A percentile compares a stretch with the other conserved stretches of the same genome.
Conservation (phyloP, 257 asterid species). For the Mitragyna speciosa region DNA sequence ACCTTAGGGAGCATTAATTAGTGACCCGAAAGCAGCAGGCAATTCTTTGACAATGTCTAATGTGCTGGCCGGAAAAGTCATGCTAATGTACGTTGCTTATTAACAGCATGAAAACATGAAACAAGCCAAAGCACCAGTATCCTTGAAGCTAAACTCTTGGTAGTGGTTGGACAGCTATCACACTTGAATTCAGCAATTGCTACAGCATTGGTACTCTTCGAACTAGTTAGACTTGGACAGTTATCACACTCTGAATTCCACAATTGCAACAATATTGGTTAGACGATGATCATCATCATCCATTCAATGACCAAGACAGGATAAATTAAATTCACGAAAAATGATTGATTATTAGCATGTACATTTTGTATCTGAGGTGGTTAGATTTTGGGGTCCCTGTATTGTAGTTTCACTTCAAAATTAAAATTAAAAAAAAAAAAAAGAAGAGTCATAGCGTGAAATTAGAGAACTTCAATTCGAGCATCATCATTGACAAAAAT, state of each 20-base stretch:
- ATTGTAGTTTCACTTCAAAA: neutral
- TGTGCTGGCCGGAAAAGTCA: too few species aligned
- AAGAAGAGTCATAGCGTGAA: neutral
- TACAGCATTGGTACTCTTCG: too few species aligned
- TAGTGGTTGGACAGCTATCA: too few species aligned
- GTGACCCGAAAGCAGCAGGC: slow-evolving; percentile 49
- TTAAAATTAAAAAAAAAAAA: neutral
- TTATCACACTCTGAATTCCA: neutral
- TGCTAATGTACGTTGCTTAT: slow-evolving; percentile 26
- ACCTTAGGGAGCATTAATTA: slow-evolving; percentile 37
- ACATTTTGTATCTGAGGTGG: neutral
- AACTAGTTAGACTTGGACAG: neutral
- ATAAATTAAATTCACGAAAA: neutral
- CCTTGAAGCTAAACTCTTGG: neutral
- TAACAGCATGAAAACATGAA: slow-evolving; percentile 24
- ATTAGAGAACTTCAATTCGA: neutral
- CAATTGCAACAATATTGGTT: neutral
- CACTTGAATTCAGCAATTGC: too few species aligned
- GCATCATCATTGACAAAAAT: neutral
- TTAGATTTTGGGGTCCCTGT: neutral
- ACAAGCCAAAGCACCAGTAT: slow-evolving; percentile 22
- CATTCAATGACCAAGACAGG: slow-evolving; percentile 2
- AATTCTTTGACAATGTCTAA: slow-evolving; percentile 36
- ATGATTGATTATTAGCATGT: neutral
- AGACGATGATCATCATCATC: neutral